Conservation (phyloP, 768 basidiomycete species). For the Mycena venus region DNA sequence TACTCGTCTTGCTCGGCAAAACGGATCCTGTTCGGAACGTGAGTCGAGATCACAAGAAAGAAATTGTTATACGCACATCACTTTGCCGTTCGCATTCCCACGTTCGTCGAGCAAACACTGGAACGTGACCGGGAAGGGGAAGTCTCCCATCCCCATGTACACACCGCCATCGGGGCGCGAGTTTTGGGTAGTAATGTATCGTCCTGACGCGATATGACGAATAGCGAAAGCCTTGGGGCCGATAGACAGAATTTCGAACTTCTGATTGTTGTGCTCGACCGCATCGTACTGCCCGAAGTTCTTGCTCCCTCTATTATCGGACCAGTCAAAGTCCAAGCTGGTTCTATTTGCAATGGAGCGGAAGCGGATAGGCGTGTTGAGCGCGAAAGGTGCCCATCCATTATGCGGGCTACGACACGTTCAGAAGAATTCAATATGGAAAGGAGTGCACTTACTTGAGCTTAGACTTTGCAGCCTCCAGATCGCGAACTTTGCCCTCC, state of each 20-base stretch:
- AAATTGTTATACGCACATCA: not conserved
- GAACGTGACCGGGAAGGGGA: not conserved
- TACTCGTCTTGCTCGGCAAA: constrained; percentile 1
- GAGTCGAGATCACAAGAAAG: not conserved
- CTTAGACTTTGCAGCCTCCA: too few relatives aligned
- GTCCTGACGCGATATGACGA: not conserved
- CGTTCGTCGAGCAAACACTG: not conserved
- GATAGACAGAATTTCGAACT: constrained; percentile 4
- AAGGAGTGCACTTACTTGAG: too few relatives aligned
- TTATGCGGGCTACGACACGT: too few relatives aligned
- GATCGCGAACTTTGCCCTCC: too few relatives aligned
- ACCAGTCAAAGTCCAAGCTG: too few relatives aligned
- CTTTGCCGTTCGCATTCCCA: not conserved
- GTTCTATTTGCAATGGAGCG: too few relatives aligned
- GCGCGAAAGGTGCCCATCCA: too few relatives aligned
- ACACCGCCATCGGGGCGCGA: not conserved
- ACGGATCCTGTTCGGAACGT: not conserved
- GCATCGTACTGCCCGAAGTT: too few relatives aligned
- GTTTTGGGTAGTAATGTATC: not conserved
- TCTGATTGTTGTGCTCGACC: too few relatives aligned
- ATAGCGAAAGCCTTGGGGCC: constrained; percentile 3
- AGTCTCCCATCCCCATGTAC: not conserved
- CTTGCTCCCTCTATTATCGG: too few relatives aligned
- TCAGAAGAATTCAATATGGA: too few relatives aligned
- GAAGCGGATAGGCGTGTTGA: too few relatives aligned